Evolutionary conservation across 345 rosid genomes (phyloP).

Genomic region (Mangifera indica): DNA sequence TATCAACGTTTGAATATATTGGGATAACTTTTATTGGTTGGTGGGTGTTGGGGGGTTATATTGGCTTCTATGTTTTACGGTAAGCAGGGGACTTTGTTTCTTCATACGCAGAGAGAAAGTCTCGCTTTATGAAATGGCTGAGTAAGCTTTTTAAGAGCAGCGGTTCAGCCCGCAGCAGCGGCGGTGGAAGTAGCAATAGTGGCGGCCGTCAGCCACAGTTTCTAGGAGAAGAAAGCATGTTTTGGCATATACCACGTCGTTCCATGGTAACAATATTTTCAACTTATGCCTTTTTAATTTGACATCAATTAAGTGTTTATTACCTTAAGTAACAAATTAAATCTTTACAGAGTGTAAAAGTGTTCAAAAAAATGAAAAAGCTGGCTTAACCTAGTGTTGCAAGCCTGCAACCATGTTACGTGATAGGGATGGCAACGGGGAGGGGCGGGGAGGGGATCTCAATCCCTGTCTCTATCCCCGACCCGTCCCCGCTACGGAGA

Average conservation of each 20-base stretch:
- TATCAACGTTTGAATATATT: background rate
- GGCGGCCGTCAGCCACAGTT: slow-evolving; percentile 53
- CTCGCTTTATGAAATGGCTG: slow-evolving; percentile 89
- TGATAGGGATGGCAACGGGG: too few species aligned
- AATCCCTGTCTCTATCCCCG: too few species aligned
- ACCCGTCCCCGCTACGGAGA: too few species aligned
- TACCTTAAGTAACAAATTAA: too few species aligned
- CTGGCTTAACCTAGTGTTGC: background rate
- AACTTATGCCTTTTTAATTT: background rate
- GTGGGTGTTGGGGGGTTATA: slow-evolving; percentile 2
- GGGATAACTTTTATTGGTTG: background rate
- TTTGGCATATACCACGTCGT: slow-evolving; percentile 62
- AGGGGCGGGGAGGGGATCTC: too few species aligned
- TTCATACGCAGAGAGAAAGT: slow-evolving; percentile 70
- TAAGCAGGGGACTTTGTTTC: slow-evolving; percentile 75
- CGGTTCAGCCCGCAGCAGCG: slow-evolving; percentile 43
- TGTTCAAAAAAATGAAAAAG: too few species aligned
- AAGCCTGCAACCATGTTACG: background rate
- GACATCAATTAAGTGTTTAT: background rate
- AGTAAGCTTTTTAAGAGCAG: slow-evolving; percentile 68
- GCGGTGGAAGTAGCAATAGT: slow-evolving; percentile 28
- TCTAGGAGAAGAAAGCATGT: slow-evolving; percentile 80
- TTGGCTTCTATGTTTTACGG: slow-evolving; percentile 22
- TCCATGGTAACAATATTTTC: slow-evolving; percentile 46
- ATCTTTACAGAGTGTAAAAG: background rate